phyloP scores from a whole-genome alignment of 257 asterid species.

The Avicennia marina region DNA sequence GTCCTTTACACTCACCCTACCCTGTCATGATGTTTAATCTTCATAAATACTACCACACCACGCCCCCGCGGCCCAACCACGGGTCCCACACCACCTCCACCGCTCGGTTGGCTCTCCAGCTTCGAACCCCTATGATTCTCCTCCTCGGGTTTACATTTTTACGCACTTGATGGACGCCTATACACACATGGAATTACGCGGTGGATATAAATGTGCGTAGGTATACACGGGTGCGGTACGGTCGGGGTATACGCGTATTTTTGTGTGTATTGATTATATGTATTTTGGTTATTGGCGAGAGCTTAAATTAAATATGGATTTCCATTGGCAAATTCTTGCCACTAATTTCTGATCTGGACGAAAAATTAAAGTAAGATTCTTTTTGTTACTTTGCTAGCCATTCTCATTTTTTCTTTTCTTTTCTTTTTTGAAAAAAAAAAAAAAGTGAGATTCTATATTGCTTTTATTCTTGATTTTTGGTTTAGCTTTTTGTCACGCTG shows the following conservation, averaged over 20 bases:
- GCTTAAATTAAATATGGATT: too few species aligned
- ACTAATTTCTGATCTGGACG: too few species aligned
- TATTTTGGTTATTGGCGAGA: too few species aligned
- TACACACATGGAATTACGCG: conserved; percentile 2
- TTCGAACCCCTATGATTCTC: neutral
- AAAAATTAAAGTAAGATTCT: too few species aligned
- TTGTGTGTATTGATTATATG: too few species aligned
- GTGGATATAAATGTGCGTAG: neutral
- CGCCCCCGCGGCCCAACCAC: conserved; percentile 12
- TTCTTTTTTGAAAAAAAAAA: too few species aligned
- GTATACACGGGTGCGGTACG: conserved; percentile 10
- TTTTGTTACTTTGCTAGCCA: too few species aligned
- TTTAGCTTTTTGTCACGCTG: too few species aligned
- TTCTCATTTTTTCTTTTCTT: too few species aligned
- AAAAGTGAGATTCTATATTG: too few species aligned
- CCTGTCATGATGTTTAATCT: conserved; percentile 74
- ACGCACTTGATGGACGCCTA: conserved; percentile 5
- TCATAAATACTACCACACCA: conserved; percentile 23
- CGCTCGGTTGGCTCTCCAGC: conserved; percentile 10
- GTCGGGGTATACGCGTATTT: conserved; percentile 3
- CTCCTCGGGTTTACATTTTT: neutral
- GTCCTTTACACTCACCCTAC: conserved; percentile 49
- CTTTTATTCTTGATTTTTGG: too few species aligned
- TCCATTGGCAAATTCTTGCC: too few species aligned
- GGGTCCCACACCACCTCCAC: conserved; percentile 39